Conservation (phyloP, 495 filamentous ascomycete genomes). For the Aspergillus asperescens region DNA sequence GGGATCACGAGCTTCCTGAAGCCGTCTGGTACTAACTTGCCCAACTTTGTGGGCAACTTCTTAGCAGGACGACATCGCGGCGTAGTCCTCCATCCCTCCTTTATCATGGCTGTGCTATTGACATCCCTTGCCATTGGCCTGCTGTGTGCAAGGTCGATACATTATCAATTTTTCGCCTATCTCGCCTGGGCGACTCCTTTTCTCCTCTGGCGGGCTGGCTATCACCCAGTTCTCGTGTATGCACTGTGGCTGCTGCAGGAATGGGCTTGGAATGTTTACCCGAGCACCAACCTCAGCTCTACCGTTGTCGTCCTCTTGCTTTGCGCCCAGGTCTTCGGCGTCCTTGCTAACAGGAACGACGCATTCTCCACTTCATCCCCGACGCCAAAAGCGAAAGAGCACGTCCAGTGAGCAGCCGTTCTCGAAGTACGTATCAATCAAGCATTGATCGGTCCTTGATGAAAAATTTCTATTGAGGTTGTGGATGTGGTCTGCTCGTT, state of each 20-base stretch:
- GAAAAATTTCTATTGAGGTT: neutral
- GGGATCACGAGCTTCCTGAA: conserved; percentile 50
- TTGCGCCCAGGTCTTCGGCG: conserved; percentile 53
- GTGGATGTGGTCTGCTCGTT: neutral
- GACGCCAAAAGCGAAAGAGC: conserved; percentile 17
- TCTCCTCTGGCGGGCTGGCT: conserved; percentile 75
- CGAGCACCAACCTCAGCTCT: conserved; percentile 81
- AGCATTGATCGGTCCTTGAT: neutral
- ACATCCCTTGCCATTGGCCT: conserved; percentile 78
- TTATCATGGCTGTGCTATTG: conserved; percentile 72
- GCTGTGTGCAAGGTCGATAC: conserved; percentile 83
- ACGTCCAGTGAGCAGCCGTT: conserved; percentile 18
- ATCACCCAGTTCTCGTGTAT: conserved; percentile 69
- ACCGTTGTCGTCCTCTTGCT: conserved; percentile 67
- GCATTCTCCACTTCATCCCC: conserved; percentile 17
- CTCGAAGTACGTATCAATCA: neutral
- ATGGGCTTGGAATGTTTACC: conserved; percentile 95
- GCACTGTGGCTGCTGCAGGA: conserved; percentile 79
- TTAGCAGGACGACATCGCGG: conserved; percentile 51
- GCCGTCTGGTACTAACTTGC: conserved; percentile 43
- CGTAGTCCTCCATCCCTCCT: conserved; percentile 60
- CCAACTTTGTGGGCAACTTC: conserved; percentile 46
- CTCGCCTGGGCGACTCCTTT: conserved; percentile 89
- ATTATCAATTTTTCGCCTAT: conserved; percentile 97
- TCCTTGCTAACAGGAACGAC: conserved; percentile 24